phyloP scores from a whole-genome alignment of 306 rosid species.

The Lupinus albus region DNA sequence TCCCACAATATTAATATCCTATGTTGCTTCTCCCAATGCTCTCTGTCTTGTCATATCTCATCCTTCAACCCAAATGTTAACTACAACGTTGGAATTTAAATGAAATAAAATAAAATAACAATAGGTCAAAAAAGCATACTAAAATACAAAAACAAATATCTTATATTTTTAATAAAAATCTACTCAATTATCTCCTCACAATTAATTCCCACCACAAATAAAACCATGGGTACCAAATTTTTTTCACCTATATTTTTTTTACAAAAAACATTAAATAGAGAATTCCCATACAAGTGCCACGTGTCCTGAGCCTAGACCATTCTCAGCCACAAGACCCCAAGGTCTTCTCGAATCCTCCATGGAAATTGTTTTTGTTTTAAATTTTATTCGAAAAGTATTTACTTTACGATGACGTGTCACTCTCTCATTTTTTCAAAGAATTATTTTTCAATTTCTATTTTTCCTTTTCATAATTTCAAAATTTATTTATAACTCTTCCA shows the following conservation, averaged over 20 bases:
- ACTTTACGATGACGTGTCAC: constrained; percentile 52
- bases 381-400: constrained; percentile 1
- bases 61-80: no score
- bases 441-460: neutral
- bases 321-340: constrained; percentile 55
- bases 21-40: no score
- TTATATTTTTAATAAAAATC: constrained; percentile 34
- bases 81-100: neutral
- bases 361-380: constrained; percentile 3
- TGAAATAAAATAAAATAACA: neutral
- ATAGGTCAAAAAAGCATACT: constrained; percentile 45
- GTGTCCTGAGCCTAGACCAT: constrained; percentile 50
- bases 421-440: constrained; percentile 16
- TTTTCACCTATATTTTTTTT: neutral
- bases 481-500: constrained; percentile 38
- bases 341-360: constrained; percentile 59
- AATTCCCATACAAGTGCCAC: constrained; percentile 47
- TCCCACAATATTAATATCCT: no score
- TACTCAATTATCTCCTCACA: constrained; percentile 42
- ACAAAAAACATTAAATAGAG: neutral
- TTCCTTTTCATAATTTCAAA: constrained; percentile 4
- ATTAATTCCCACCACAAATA: constrained; percentile 45
- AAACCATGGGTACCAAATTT: constrained; percentile 38
- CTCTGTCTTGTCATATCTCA: no score
- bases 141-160: constrained; percentile 44